These are phyloP conservation scores for Penicillium canariense DNA, from an alignment of 495 filamentous ascomycete genomes.

Conservation along the genomic window DNA sequence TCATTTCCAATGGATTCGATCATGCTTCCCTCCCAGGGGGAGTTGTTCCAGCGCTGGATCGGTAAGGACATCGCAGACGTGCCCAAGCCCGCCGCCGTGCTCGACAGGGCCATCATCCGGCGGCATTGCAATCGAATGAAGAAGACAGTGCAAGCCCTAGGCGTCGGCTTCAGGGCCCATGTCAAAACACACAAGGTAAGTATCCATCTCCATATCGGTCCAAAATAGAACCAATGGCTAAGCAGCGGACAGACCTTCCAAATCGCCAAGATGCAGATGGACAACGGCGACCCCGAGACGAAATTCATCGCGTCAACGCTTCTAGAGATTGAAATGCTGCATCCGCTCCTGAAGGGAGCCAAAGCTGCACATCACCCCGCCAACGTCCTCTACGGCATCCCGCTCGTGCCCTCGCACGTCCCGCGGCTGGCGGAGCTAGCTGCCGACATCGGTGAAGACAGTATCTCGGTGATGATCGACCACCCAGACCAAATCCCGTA, in stretches of 20 bases:
- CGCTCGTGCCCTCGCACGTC: conserved; percentile 61
- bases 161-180: conserved; percentile 72
- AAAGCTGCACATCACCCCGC: conserved; percentile 47
- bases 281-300: conserved; percentile 47
- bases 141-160: conserved; percentile 54
- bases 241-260: conserved; percentile 58
- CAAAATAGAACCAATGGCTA: not conserved
- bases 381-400: conserved; percentile 77
- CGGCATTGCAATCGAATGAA: conserved; percentile 76
- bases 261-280: conserved; percentile 72
- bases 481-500: conserved; percentile 58
- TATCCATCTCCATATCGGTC: not conserved
- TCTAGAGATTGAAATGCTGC: conserved; percentile 67
- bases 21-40: conserved; percentile 21
- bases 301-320: conserved; percentile 78
- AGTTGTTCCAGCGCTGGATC: conserved; percentile 48
- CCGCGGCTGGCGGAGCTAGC: conserved; percentile 55
- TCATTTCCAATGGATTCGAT: conserved; percentile 7
- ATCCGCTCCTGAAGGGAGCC: conserved; percentile 60
- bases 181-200: conserved; percentile 84
- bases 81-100: conserved; percentile 63
- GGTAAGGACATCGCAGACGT: conserved; percentile 61
- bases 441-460: conserved; percentile 45
- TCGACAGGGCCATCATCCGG: conserved; percentile 66
- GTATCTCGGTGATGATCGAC: conserved; percentile 70